These are phyloP conservation scores for Wallacemonas sp. DNA, from an alignment of 208 protist species.

Conservation along the genomic window DNA sequence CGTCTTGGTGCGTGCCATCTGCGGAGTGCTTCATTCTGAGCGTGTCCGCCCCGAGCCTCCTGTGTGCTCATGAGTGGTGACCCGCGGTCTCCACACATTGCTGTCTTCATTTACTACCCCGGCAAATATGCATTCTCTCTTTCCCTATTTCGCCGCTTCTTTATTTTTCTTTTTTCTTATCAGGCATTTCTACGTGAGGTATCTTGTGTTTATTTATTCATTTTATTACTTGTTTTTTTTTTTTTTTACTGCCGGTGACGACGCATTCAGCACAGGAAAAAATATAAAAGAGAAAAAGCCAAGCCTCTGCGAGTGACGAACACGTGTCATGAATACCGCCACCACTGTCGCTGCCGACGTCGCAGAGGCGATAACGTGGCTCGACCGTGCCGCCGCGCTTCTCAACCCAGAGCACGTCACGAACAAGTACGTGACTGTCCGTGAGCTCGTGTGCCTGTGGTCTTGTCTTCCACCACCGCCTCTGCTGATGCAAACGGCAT, in stretches of 20 bases:
- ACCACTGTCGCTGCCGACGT: background rate
- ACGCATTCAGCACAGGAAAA: too few species aligned
- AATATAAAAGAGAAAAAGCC: too few species aligned
- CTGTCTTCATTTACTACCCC: too few species aligned
- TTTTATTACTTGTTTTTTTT: constrained; percentile 16
- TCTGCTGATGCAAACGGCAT: constrained; percentile 36
- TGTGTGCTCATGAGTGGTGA: too few species aligned
- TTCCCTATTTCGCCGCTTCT: background rate
- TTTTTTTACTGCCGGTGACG: too few species aligned
- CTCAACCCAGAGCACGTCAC: constrained; percentile 34
- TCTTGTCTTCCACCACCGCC: constrained; percentile 34
- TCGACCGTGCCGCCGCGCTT: constrained; percentile 18
- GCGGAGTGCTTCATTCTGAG: too few species aligned
- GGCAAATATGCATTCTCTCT: too few species aligned
- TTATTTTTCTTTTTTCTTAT: background rate
- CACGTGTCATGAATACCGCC: background rate
- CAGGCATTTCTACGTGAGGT: background rate
- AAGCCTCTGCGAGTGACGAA: too few species aligned
- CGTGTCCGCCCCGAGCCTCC: too few species aligned
- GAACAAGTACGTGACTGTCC: constrained; percentile 18
- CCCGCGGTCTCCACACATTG: too few species aligned
- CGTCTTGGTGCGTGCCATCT: too few species aligned
- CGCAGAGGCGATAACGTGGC: constrained; percentile 25
- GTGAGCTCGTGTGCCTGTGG: constrained; percentile 35
- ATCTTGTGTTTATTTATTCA: background rate